Evolutionary conservation across 768 basidiomycete species (phyloP), one percentile per base, ranked within the genome.

Genomic region (Suillus fuscotomentosus): DNA sequence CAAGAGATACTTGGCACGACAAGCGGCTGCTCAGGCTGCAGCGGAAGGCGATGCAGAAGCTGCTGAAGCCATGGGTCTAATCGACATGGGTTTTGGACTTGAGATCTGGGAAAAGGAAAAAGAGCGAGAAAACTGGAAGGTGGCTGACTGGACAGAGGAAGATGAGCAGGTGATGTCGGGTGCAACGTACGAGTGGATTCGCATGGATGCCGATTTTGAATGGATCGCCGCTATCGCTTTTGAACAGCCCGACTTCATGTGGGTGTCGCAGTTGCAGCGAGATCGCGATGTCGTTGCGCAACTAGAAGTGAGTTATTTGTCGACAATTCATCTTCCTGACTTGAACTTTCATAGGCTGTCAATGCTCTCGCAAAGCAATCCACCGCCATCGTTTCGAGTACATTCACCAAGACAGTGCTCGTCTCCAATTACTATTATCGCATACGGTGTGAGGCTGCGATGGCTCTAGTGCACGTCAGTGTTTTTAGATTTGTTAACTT

Each of bases 171-270:
- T 84, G 50, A 97, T 99, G 94, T 89, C 91, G 45, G 93, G 93
- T 20, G 96, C 97, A 67, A 97, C 95, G 3, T 99, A 98, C 76
- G 97, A 99, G 77, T 99, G 97, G 97, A 99, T 99, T 64, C 83
- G 97, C 67, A 93, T 99, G 84, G 97, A 99, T 72, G 95, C 97
- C 17, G 97, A 99, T 74, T 96, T 97, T 75, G 97, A 99, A 78
- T 99, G 97, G 97, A 92, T 99, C 62, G 91, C 94, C n/a, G 84
- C 84, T 45, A 86, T 98, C 66, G 88, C 88, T 67, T 99, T 97
- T 67, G 92, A 96, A 60, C 95, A 98, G 78, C 94, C 94, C 50
- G 95, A 96, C 79, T 99, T 95, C 72, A 97, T 97, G 94, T 99
- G 96, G 95, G 92, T 97, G 24, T 94, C 90, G 47, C 97, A 99